phyloP scores from a whole-genome alignment of 164 flowering plant species.

The Macadamia tetraphylla region DNA sequence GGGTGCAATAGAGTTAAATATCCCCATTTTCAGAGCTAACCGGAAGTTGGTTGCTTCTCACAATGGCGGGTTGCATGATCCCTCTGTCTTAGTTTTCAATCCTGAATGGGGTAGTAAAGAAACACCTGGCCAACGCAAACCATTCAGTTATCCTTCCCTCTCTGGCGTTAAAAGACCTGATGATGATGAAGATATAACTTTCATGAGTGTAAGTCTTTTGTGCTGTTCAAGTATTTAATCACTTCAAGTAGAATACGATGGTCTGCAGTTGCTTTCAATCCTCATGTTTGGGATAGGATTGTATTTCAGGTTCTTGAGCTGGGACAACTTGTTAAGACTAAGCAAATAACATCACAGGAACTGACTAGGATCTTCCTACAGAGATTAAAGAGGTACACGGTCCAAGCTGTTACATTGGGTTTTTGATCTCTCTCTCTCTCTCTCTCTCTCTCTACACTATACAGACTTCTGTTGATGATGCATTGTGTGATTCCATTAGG shows the following conservation, averaged over 20 bases:
- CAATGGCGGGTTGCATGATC: conserved; percentile 73
- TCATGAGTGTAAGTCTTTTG: conserved; percentile 59
- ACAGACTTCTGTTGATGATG: conserved; percentile 3
- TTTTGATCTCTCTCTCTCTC: neutral
- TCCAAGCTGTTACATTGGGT: neutral
- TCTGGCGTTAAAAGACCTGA: conserved; percentile 41
- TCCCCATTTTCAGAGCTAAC: conserved; percentile 55
- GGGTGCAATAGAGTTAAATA: conserved; percentile 56
- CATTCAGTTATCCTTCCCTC: conserved; percentile 39
- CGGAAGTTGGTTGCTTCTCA: conserved; percentile 65
- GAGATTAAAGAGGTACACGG: conserved; percentile 63
- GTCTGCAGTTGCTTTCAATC: neutral
- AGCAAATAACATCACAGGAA: conserved; percentile 70
- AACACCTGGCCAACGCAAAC: conserved; percentile 10
- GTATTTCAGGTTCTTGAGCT: conserved; percentile 63
- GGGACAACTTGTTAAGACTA: conserved; percentile 62
- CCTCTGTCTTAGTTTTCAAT: conserved; percentile 67
- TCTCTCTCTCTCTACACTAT: too few relatives aligned
- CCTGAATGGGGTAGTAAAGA: conserved; percentile 41
- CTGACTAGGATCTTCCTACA: conserved; percentile 57
- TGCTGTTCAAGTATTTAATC: too few relatives aligned
- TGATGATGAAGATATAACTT: conserved; percentile 63
- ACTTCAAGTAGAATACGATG: too few relatives aligned
- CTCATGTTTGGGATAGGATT: neutral
- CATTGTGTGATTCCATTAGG: conserved; percentile 24